phyloP scores from a whole-genome alignment of 306 rosid genomes.

The Luffa aegyptiaca region DNA sequence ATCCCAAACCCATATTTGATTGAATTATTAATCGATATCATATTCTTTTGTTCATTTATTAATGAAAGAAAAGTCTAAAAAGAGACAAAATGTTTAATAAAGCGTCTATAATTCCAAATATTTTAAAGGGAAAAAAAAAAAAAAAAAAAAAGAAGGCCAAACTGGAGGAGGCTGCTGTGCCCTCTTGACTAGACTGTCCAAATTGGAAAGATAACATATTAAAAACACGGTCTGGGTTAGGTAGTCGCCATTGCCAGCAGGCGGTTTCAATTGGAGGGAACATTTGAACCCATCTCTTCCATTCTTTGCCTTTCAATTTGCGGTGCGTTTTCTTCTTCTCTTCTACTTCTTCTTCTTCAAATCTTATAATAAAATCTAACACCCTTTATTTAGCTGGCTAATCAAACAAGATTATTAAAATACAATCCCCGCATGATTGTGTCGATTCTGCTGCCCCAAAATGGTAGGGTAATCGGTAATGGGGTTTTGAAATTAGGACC shows the following conservation, averaged over 20 bases:
- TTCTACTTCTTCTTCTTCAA: background rate
- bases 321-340: background rate
- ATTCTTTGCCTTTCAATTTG: background rate
- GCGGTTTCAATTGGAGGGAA: constrained; percentile 43
- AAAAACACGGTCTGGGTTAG: constrained; percentile 11
- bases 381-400: background rate
- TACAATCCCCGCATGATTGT: background rate
- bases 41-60: background rate
- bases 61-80: background rate
- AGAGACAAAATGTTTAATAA: background rate
- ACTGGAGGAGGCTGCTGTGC: background rate
- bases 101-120: background rate
- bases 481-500: background rate
- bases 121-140: background rate
- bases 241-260: constrained; percentile 32
- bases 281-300: constrained; percentile 20
- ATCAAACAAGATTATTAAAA: background rate
- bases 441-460: background rate
- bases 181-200: background rate
- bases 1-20: background rate
- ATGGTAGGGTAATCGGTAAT: background rate
- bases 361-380: background rate
- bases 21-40: background rate
- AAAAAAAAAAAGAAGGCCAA: background rate
- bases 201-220: constrained; percentile 3